Conservation (phyloP, 2,329 filamentous ascomycete species). For the Botrytis fragariae region DNA sequence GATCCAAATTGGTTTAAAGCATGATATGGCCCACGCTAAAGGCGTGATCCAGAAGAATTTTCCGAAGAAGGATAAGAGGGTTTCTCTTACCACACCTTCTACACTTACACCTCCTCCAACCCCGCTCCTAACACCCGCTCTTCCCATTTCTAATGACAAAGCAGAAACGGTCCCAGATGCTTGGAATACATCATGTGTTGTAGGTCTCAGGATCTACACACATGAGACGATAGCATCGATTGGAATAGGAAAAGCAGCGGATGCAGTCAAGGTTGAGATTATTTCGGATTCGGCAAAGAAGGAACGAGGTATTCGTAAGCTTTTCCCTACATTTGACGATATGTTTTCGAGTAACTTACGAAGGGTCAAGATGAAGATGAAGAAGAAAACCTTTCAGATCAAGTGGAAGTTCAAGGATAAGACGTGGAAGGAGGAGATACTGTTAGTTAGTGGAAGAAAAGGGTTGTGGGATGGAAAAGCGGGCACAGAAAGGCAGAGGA, state of each 20-base stretch:
- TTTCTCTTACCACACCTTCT: background rate
- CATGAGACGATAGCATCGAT: constrained; percentile 7
- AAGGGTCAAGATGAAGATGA: constrained; percentile 1
- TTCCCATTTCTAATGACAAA: background rate
- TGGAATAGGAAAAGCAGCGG: background rate
- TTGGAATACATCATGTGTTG: constrained; percentile 5
- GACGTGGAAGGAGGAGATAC: background rate
- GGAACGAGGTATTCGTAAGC: background rate
- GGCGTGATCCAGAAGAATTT: constrained; percentile 38
- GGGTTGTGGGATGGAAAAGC: background rate
- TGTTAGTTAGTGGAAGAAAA: background rate
- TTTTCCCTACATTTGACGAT: background rate
- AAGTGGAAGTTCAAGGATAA: background rate
- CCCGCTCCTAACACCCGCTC: background rate
- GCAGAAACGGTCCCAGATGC: background rate
- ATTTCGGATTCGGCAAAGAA: no score
- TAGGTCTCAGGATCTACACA: constrained; percentile 5
- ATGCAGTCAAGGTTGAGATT: background rate
- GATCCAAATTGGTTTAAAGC: constrained; percentile 53
- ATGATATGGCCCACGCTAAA: constrained; percentile 58
- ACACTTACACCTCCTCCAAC: background rate
- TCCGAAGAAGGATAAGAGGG: background rate
- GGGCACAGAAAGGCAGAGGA: background rate
- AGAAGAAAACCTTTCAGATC: background rate
- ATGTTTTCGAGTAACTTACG: background rate